Evolutionary conservation across 805 yeast genomes (phyloP).

Genomic region (Pichia nanzhaoensis): DNA sequence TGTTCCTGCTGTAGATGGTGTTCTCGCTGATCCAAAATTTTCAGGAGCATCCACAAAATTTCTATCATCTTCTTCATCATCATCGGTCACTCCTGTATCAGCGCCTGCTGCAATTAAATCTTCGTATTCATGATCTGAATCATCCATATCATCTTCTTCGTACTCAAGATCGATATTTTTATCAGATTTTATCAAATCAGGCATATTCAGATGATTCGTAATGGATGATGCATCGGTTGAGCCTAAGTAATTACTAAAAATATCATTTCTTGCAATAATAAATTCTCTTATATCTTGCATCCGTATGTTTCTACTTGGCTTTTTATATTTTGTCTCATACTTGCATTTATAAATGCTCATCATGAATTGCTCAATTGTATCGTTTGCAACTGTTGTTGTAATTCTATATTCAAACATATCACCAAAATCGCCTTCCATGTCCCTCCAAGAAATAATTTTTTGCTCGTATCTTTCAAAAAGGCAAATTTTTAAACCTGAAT

Average conservation of each 20-base stretch:
- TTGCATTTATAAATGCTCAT: conserved; percentile 57
- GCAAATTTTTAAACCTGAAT: conserved; percentile 51
- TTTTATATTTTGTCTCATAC: conserved; percentile 67
- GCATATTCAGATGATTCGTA: conserved; percentile 11
- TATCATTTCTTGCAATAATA: conserved; percentile 31
- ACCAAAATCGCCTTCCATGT: conserved; percentile 78
- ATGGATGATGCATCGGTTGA: conserved; percentile 18
- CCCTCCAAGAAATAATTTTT: conserved; percentile 69
- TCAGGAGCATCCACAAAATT: conserved; percentile 29
- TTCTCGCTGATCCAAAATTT: conserved; percentile 9
- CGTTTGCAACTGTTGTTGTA: conserved; percentile 48
- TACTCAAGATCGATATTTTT: conserved; percentile 19
- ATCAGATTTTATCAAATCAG: not conserved
- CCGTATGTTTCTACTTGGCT: conserved; percentile 39
- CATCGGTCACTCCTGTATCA: conserved; percentile 19
- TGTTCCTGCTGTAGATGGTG: too few species aligned
- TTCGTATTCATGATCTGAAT: conserved; percentile 19
- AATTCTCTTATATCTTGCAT: conserved; percentile 52
- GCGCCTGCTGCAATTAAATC: conserved; percentile 7
- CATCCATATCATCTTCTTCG: conserved; percentile 26
- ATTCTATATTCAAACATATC: conserved; percentile 78
- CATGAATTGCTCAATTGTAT: conserved; percentile 58
- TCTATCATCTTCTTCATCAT: conserved; percentile 26
- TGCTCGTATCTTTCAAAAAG: conserved; percentile 43
- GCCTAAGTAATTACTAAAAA: conserved; percentile 19